Evolutionary conservation across 1,284 basidiomycete species (phyloP).

Genomic region (Leccinum pachyderme): DNA sequence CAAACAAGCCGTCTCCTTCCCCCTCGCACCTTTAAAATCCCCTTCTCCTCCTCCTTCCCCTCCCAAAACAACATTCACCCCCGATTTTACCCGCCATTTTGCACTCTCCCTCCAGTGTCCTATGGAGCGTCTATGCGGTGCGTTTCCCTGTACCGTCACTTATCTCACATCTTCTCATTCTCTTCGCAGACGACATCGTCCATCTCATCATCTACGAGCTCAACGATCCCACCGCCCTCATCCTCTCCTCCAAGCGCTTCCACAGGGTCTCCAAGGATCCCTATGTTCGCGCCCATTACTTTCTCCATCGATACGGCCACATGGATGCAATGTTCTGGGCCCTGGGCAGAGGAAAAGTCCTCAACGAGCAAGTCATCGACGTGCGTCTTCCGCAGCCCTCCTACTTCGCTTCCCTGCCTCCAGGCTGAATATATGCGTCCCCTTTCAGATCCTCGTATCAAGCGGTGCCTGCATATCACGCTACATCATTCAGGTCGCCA

Average conservation of each 20-base stretch:
- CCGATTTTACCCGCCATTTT: slow-evolving; percentile 4
- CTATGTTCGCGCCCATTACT: slow-evolving; percentile 72
- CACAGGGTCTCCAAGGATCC: slow-evolving; percentile 65
- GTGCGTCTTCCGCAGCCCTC: slow-evolving; percentile 41
- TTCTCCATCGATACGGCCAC: slow-evolving; percentile 65
- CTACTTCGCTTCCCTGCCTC: neutral
- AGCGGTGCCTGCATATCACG: slow-evolving; percentile 75
- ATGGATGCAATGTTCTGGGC: slow-evolving; percentile 70
- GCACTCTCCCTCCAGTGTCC: slow-evolving; percentile 3
- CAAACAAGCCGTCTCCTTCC: slow-evolving; percentile 28
- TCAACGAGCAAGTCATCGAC: slow-evolving; percentile 65
- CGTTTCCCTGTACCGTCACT: slow-evolving; percentile 30
- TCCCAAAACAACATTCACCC: neutral
- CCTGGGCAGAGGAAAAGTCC: slow-evolving; percentile 60
- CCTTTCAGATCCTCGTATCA: slow-evolving; percentile 58
- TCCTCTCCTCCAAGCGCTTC: slow-evolving; percentile 55
- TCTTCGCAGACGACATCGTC: slow-evolving; percentile 61
- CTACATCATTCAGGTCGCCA: slow-evolving; percentile 71
- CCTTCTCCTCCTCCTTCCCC: neutral
- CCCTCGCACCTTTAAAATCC: slow-evolving; percentile 2
- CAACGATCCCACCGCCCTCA: slow-evolving; percentile 58
- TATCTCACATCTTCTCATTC: slow-evolving; percentile 15
- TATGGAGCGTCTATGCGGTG: slow-evolving; percentile 66
- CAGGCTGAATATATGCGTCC: slow-evolving; percentile 25
- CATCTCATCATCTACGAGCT: slow-evolving; percentile 72